Evolutionary conservation across 2,329 filamentous ascomycete genomes (phyloP), one percentile per base, ranked within the genome.

Genomic region (Proliferodiscus dingleyae): DNA sequence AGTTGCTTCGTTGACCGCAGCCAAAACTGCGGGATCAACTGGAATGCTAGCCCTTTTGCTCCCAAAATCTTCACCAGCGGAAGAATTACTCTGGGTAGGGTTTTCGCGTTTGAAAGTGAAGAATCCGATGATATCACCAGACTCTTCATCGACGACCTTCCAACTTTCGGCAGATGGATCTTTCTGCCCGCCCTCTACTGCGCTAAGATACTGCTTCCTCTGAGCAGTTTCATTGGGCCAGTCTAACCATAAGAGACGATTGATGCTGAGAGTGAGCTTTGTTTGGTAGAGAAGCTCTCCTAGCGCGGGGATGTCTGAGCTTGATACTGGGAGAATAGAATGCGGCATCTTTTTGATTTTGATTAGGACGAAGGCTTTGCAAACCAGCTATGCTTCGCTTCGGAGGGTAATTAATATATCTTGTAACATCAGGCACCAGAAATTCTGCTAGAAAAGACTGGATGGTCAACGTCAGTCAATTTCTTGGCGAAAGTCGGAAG

Each of bases 151-250:
- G 8, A 45, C 28, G 5, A 40, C 43, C 13, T 45, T 45, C 18
- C 32, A 26, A 5, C 4, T 39, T 21, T 39, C 26, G 11, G n/a
- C 5, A 4, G 5, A 5, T 10, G 34, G 24, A 8, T 32, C 26
- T 16, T 40, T 22, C 11, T 33, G 40, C 8, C 26, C 36, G 11
- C 23, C 34, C 15, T 39, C 26, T 9, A 40, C 21, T 2, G 43
- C 43, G 11, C 33, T 33, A 2, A 8, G 28, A 28, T 45, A 45
- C 13, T 23, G 7, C 10, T 16, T 10, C 7, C 9, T 18, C 18
- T 45, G 43, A 1, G 28, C 24, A n/a, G 36, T 16, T 5, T 45
- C 36, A 16, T 45, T 45, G 8, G 43, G 43, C 43, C 43, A 45
- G 36, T 45, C 28, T 6, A 30, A n/a, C 13, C 26, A 39, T 4